These are phyloP conservation scores for Cladosporium sp. DNA, from an alignment of 2,329 filamentous ascomycete species.

Conservation along the genomic window DNA sequence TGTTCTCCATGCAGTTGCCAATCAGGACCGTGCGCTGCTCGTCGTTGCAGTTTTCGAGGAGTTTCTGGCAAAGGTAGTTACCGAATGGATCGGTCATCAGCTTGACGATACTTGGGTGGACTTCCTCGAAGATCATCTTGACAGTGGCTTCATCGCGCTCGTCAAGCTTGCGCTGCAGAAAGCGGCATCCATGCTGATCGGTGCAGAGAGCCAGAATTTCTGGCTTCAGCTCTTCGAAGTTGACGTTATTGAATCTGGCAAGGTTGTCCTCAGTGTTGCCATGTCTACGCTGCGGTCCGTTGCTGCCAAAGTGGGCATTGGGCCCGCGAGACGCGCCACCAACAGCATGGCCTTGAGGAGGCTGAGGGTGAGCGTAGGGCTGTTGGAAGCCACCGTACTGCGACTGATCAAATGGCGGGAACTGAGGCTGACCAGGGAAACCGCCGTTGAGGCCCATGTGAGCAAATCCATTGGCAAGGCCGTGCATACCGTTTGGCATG, in stretches of 20 bases:
- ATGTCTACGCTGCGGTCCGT: constrained; percentile 6
- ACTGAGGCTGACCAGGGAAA: constrained; percentile 39
- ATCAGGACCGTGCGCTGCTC: constrained; percentile 92
- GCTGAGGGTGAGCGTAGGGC: constrained; percentile 21
- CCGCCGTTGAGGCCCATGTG: constrained; percentile 54
- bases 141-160: constrained; percentile 79
- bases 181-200: constrained; percentile 96
- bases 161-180: constrained; percentile 95
- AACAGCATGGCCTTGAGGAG: constrained; percentile 42
- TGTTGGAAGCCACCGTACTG: constrained; percentile 54
- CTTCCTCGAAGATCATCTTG: constrained; percentile 92
- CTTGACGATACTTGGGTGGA: constrained; percentile 88
- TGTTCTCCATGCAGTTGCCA: constrained; percentile 78
- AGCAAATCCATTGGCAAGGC: constrained; percentile 66
- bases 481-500: constrained; percentile 26
- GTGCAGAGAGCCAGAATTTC: constrained; percentile 91
- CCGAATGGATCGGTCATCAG: constrained; percentile 99
- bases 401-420: constrained; percentile 38
- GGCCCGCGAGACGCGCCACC: constrained; percentile 42
- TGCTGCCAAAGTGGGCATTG: constrained; percentile 1
- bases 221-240: constrained; percentile 74
- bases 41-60: constrained; percentile 91
- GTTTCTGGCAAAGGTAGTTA: constrained; percentile 98
- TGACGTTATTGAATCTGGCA: constrained; percentile 65
- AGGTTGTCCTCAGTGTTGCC: constrained; percentile 10